Evolutionary conservation across 768 basidiomycete species (phyloP), one percentile per base, ranked within the genome.

Genomic region (Amanita muscaria): DNA sequence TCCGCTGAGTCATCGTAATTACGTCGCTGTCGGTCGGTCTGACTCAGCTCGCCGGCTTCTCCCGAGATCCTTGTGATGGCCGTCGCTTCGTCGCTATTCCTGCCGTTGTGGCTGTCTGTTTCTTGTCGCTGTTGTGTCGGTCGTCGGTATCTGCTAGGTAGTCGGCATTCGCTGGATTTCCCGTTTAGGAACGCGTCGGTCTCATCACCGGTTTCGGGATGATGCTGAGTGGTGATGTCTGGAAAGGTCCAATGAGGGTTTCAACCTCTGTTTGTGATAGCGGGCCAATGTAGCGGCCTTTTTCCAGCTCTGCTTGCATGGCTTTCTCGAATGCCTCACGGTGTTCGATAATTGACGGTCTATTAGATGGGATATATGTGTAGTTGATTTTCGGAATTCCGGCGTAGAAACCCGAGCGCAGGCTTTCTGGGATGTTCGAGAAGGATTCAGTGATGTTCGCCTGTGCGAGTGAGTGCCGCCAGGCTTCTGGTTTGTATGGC

Each of bases 161-260:
- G n/a, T n/a, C n/a, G n/a, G n/a, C n/a, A n/a, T n/a, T n/a, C n/a
- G n/a, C n/a, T n/a, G n/a, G n/a, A n/a, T n/a, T n/a, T n/a, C n/a
- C n/a, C n/a, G n/a, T n/a, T n/a, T n/a, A n/a, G n/a, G n/a, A n/a
- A n/a, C n/a, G n/a, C n/a, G n/a, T n/a, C n/a, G n/a, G n/a, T n/a
- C n/a, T n/a, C n/a, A n/a, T n/a, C n/a, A n/a, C 48, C 0, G 53
- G 42, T 24, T 66, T 64, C 0, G 59, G 59, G 7, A 59, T 51
- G 8, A 64, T 31, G 0, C 41, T 55, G 0, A 63, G 48, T 1
- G 62, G 64, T 1, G 56, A 63, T 0, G 59, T 48, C 18, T 64
- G 63, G 32, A 64, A 65, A 0, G 53, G 57, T 1, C 64, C 60
- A 5, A 65, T 31, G 8, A 45, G n/a, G 11, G 5, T 25, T 31